phyloP scores from a whole-genome alignment of 345 rosid genomes.

The Firmiana major region DNA sequence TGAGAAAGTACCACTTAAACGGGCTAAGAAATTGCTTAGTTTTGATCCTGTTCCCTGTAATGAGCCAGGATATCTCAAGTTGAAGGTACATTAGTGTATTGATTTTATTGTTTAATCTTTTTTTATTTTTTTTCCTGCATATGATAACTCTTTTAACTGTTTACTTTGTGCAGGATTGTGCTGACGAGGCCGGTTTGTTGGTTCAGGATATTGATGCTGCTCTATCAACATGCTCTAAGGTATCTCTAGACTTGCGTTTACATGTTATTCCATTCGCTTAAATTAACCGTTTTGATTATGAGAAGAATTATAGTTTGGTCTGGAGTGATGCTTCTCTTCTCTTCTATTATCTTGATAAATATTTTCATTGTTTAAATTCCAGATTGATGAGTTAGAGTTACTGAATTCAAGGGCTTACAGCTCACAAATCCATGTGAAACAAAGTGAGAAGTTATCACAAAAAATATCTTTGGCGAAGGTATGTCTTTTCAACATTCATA shows the following conservation, averaged over 20 bases:
- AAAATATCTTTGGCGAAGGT: slow-evolving; percentile 71
- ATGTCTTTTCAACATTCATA: slow-evolving; percentile 11
- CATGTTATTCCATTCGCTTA: slow-evolving; percentile 1
- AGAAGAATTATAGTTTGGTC: background rate
- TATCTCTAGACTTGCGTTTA: slow-evolving; percentile 15
- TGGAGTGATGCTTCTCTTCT: background rate
- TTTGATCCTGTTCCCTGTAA: slow-evolving; percentile 59
- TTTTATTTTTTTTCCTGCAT: slow-evolving; percentile 1
- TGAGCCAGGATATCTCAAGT: slow-evolving; percentile 52
- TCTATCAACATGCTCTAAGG: slow-evolving; percentile 51
- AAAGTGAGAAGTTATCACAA: slow-evolving; percentile 46
- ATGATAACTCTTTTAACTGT: slow-evolving; percentile 11
- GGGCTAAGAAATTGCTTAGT: slow-evolving; percentile 47
- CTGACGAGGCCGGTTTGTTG: slow-evolving; percentile 59
- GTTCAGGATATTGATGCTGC: slow-evolving; percentile 50
- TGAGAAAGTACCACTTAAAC: slow-evolving; percentile 47
- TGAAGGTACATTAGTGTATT: slow-evolving; percentile 59
- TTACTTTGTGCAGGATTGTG: slow-evolving; percentile 44
- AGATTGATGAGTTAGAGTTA: slow-evolving; percentile 68
- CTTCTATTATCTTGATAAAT: slow-evolving; percentile 6
- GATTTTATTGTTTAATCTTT: slow-evolving; percentile 7
- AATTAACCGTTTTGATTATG: background rate
- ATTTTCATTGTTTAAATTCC: slow-evolving; percentile 19
- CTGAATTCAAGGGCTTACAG: slow-evolving; percentile 49
- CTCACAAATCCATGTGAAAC: slow-evolving; percentile 51